phyloP scores from a whole-genome alignment of 176 grass and related monocot species.

The Oryza brachyantha region DNA sequence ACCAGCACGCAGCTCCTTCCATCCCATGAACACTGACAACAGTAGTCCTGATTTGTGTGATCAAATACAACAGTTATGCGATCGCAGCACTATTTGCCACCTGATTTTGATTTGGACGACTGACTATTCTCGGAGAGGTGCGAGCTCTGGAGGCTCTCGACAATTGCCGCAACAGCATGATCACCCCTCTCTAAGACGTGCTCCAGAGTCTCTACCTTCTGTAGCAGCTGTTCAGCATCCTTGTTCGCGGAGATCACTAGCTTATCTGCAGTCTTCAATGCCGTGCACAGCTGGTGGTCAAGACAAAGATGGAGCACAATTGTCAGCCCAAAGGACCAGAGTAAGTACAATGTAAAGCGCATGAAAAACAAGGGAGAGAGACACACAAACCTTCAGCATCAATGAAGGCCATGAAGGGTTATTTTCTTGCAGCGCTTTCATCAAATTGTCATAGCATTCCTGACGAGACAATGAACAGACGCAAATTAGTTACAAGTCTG shows the following conservation, averaged over 20 bases:
- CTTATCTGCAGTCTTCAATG: constrained; percentile 46
- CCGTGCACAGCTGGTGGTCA: constrained; percentile 18
- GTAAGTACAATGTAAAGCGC: not conserved
- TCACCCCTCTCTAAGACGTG: constrained; percentile 27
- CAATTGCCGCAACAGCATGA: not conserved
- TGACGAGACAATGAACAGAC: not conserved
- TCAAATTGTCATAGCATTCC: constrained; percentile 48
- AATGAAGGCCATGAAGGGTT: constrained; percentile 45
- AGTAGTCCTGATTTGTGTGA: not conserved
- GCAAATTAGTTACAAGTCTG: not conserved
- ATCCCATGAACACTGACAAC: not conserved
- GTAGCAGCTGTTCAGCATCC: constrained; percentile 15
- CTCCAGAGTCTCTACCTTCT: constrained; percentile 34
- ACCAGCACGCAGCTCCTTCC: not conserved
- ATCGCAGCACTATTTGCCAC: constrained; percentile 28
- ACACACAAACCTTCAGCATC: constrained; percentile 41
- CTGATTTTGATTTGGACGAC: not conserved
- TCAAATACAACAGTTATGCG: not conserved
- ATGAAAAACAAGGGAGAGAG: not conserved
- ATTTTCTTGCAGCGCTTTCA: constrained; percentile 41
- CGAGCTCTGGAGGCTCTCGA: constrained; percentile 14
- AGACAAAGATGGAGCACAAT: not conserved
- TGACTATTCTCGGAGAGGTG: not conserved
- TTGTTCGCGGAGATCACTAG: constrained; percentile 15
- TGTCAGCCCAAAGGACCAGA: not conserved